A percentile compares a stretch with the other conserved stretches of the same genome.
Evolutionary conservation across 768 basidiomycete species (phyloP).

Genomic region (Pleurotus tuber-regium): DNA sequence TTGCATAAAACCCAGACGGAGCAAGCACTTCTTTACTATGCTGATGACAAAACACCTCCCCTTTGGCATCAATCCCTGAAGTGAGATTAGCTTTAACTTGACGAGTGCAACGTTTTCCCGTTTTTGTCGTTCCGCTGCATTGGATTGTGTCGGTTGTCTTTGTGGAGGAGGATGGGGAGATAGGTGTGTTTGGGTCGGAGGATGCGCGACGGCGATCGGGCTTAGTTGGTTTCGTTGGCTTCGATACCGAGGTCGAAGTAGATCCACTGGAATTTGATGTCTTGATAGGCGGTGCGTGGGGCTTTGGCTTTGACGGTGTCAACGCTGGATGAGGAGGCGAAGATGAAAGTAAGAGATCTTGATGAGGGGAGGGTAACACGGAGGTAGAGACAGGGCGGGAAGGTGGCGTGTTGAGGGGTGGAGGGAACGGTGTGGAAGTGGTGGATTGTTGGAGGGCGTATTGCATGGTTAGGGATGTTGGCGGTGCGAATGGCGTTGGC

Average conservation of each 20-base stretch:
- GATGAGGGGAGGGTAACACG: conserved; percentile 8
- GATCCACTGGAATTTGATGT: neutral
- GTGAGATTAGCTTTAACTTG: conserved; percentile 42
- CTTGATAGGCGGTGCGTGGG: neutral
- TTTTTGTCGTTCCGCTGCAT: conserved; percentile 64
- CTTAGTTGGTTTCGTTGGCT: conserved; percentile 7
- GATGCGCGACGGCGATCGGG: conserved; percentile 3
- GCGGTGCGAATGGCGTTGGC: conserved; percentile 16
- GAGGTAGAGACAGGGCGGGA: conserved; percentile 11
- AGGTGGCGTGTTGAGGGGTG: conserved; percentile 7
- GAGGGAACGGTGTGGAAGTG: conserved; percentile 2
- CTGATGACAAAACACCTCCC: conserved; percentile 55
- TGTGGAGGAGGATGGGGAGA: conserved; percentile 10
- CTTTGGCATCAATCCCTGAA: conserved; percentile 14
- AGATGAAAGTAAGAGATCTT: neutral
- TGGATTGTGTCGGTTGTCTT: conserved; percentile 30
- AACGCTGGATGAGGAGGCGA: neutral
- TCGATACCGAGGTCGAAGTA: neutral
- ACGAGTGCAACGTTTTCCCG: conserved; percentile 60
- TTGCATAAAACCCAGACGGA: conserved; percentile 57
- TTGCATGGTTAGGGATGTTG: conserved; percentile 20
- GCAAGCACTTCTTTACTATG: conserved; percentile 56
- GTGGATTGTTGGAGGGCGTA: conserved; percentile 16
- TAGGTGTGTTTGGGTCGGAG: conserved; percentile 8
- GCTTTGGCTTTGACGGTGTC: neutral